Percentiles rank a stretch among this genome's conserved stretches.
These are phyloP conservation scores for Colletotrichum sp. DNA, from an alignment of 2,329 filamentous ascomycete species.

Conservation along the genomic window DNA sequence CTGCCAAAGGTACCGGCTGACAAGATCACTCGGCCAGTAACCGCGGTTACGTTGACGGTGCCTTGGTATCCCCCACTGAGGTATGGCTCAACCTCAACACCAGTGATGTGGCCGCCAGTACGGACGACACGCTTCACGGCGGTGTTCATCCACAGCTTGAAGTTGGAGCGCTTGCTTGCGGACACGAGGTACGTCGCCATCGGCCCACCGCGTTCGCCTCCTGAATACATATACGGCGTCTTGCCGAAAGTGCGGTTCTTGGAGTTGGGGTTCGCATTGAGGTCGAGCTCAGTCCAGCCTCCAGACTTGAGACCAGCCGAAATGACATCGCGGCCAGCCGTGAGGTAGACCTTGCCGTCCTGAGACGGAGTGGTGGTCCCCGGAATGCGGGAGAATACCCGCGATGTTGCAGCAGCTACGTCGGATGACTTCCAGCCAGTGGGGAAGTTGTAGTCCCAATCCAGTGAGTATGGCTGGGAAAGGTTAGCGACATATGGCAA, in stretches of 20 bases:
- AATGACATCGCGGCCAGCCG: slow-evolving; percentile 69
- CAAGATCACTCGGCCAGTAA: slow-evolving; percentile 69
- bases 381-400: slow-evolving; percentile 73
- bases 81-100: slow-evolving; percentile 69
- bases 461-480: slow-evolving; percentile 58
- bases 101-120: slow-evolving; percentile 64
- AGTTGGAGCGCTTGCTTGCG: slow-evolving; percentile 65
- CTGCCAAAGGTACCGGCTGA: slow-evolving; percentile 74
- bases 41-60: slow-evolving; percentile 62
- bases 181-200: slow-evolving; percentile 74
- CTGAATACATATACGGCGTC: slow-evolving; percentile 70
- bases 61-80: slow-evolving; percentile 60
- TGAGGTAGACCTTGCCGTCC: slow-evolving; percentile 71
- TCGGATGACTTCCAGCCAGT: slow-evolving; percentile 72
- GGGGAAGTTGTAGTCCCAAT: slow-evolving; percentile 78
- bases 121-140: slow-evolving; percentile 72
- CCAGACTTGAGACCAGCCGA: slow-evolving; percentile 60
- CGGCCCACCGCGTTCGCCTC: slow-evolving; percentile 72
- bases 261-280: slow-evolving; percentile 62
- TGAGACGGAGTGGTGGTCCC: slow-evolving; percentile 70
- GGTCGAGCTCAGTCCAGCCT: slow-evolving; percentile 68
- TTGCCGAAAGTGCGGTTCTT: slow-evolving; percentile 72
- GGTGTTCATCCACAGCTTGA: slow-evolving; percentile 70
- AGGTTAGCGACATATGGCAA: background rate
- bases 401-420: slow-evolving; percentile 61